Conservation (phyloP, 164 flowering plant species). For the Tetracentron sinense region DNA sequence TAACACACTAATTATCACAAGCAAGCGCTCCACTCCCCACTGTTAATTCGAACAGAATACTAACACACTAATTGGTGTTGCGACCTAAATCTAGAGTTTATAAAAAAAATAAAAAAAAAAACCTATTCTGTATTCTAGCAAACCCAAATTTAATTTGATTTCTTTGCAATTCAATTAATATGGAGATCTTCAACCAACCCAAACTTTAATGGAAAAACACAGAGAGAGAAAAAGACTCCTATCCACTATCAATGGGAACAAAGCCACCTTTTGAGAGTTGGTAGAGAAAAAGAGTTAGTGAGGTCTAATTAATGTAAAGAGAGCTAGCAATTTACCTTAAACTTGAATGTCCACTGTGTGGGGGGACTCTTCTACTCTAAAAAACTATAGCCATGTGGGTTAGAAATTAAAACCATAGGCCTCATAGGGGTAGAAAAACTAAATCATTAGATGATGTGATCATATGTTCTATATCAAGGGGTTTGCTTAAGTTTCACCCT, state of each 20-base stretch:
- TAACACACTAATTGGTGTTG: too few species aligned
- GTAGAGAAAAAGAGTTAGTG: not conserved
- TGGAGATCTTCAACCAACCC: too few species aligned
- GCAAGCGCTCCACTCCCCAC: not conserved
- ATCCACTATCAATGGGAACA: not conserved
- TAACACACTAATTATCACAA: too few species aligned
- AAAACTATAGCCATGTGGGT: conserved; percentile 3
- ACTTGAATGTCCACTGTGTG: conserved; percentile 5
- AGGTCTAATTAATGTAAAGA: conserved; percentile 4
- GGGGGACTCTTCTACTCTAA: conserved; percentile 3
- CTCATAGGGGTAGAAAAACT: not conserved
- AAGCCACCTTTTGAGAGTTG: conserved; percentile 6
- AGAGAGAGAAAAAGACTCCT: not conserved
- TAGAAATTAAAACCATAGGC: not conserved
- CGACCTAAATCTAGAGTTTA: too few species aligned
- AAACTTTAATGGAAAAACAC: too few species aligned
- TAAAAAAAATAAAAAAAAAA: not conserved
- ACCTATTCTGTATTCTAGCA: too few species aligned
- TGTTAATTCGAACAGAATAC: not conserved
- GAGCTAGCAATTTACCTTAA: conserved; percentile 6
- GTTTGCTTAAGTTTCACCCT: conserved; percentile 2
- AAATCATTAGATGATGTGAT: conserved; percentile 11
- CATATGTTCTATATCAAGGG: too few species aligned
- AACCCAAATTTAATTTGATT: too few species aligned
- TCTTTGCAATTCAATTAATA: too few species aligned